Evolutionary conservation across 768 basidiomycete species (phyloP).

Genomic region (Xerocomellus amylosporus): DNA sequence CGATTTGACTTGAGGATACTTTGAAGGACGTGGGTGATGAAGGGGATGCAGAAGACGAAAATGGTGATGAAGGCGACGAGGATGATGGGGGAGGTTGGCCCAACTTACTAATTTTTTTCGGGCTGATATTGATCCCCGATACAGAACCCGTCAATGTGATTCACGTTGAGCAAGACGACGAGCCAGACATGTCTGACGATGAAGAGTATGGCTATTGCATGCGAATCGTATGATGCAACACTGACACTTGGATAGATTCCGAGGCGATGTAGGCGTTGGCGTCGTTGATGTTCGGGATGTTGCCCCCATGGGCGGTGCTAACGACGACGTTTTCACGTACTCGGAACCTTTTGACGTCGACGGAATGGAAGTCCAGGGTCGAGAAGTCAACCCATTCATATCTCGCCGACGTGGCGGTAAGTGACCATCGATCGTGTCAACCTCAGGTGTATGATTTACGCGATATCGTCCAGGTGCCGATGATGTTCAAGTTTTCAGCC

Average conservation of each 20-base stretch:
- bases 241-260: constrained; percentile 35
- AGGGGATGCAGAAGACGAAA: constrained; percentile 56
- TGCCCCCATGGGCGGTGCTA: constrained; percentile 25
- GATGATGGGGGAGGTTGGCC: constrained; percentile 23
- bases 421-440: neutral
- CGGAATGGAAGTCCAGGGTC: constrained; percentile 42
- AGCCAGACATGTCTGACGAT: constrained; percentile 65
- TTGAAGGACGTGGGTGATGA: constrained; percentile 54
- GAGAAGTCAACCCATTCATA: constrained; percentile 41
- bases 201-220: constrained; percentile 48
- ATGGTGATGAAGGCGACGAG: constrained; percentile 54
- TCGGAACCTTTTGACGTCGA: constrained; percentile 50
- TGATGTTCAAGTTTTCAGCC: constrained; percentile 60
- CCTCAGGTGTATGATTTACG: neutral
- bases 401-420: constrained; percentile 51
- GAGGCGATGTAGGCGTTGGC: constrained; percentile 40
- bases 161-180: constrained; percentile 59
- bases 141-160: constrained; percentile 55
- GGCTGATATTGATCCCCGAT: constrained; percentile 7
- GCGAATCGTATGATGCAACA: neutral
- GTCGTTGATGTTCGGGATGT: constrained; percentile 37
- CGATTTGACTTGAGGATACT: constrained; percentile 7
- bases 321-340: constrained; percentile 55
- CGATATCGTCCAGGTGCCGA: constrained; percentile 42
- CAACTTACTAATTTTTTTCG: neutral